These are phyloP conservation scores for Cryptococcus sp. DNA, from an alignment of 1,284 basidiomycete species.

Conservation along the genomic window DNA sequence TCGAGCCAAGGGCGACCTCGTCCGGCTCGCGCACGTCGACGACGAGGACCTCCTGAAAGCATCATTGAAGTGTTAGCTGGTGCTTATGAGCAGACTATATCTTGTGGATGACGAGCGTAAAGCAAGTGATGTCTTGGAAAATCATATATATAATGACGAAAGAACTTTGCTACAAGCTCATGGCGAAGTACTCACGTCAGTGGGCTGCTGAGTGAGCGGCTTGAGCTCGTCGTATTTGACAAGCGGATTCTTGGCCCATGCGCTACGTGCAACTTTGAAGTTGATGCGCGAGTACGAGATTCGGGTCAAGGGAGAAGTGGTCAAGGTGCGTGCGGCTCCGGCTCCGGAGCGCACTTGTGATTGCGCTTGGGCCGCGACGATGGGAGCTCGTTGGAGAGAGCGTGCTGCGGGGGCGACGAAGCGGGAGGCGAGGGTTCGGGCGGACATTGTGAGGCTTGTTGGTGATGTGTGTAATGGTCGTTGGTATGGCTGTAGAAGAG, in stretches of 20 bases:
- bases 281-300: not conserved
- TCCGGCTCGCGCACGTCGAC: slow-evolving; percentile 93
- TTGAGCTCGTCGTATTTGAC: slow-evolving; percentile 83
- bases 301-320: slow-evolving; percentile 5
- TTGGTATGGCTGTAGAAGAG: too few relatives aligned
- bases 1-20: slow-evolving; percentile 90
- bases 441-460: too few relatives aligned
- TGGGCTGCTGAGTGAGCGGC: slow-evolving; percentile 76
- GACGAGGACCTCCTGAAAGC: slow-evolving; percentile 70
- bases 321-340: slow-evolving; percentile 5
- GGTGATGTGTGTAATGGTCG: too few relatives aligned
- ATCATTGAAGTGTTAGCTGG: not conserved
- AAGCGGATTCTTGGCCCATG: slow-evolving; percentile 55
- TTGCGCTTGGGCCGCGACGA: too few relatives aligned
- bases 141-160: not conserved
- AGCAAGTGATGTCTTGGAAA: not conserved
- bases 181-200: slow-evolving; percentile 61
- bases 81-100: too few relatives aligned
- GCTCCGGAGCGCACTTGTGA: not conserved
- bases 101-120: too few relatives aligned
- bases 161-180: not conserved
- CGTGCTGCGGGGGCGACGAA: too few relatives aligned
- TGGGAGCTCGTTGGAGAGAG: too few relatives aligned
- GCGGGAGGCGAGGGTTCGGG: too few relatives aligned
- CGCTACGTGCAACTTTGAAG: not conserved